Evolutionary conservation across 192 early-diverging fungal genomes (phyloP).

Genomic region (Phycomyces blakesleeanus): DNA sequence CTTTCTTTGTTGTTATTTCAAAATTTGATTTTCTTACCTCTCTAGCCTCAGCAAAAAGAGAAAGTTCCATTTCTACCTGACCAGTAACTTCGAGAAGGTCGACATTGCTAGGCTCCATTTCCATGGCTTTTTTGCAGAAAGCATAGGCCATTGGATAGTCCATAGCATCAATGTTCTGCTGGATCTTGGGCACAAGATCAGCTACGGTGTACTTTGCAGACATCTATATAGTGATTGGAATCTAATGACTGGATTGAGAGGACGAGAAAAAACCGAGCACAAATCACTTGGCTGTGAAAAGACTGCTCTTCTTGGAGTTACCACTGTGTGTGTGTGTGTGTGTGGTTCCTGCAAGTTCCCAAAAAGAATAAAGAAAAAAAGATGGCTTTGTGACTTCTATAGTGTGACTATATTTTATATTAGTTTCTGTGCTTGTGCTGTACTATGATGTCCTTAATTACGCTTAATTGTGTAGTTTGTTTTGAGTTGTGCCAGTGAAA

Average conservation of each 20-base stretch:
- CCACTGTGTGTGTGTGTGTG: neutral
- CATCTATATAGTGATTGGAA: neutral
- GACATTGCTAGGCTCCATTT: constrained; percentile 54
- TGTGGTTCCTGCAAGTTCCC: neutral
- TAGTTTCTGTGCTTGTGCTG: no score
- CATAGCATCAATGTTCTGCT: constrained; percentile 70
- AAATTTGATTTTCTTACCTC: constrained; percentile 38
- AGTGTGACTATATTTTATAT: neutral
- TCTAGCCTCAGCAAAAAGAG: constrained; percentile 59
- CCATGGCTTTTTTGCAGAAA: constrained; percentile 65
- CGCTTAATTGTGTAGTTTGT: no score
- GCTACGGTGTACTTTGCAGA: constrained; percentile 45
- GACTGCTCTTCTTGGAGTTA: neutral
- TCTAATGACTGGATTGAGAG: no score
- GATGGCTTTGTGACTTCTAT: neutral
- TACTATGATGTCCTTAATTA: no score
- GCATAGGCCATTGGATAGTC: constrained; percentile 69
- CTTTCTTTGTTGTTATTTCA: neutral
- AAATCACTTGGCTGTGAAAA: no score
- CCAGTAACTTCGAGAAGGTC: constrained; percentile 66
- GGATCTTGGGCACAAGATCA: constrained; percentile 57
- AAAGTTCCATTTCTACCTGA: constrained; percentile 73
- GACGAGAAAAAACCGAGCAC: no score
- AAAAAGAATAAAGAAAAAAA: neutral
- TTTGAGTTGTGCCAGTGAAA: no score